phyloP scores from a whole-genome alignment of 495 filamentous ascomycete species.

The Glonium stellatum region DNA sequence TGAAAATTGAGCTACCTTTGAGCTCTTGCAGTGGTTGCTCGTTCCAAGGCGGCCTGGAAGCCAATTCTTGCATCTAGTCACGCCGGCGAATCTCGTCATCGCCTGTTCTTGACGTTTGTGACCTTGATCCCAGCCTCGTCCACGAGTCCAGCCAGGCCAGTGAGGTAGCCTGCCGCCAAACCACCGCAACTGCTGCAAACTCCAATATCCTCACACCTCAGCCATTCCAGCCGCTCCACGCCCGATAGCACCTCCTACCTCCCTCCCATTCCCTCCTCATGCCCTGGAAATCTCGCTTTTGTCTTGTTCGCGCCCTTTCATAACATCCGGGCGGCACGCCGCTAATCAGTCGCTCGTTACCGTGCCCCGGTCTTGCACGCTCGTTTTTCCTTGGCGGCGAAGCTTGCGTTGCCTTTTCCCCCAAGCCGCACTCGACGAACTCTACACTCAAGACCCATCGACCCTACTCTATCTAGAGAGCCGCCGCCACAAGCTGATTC shows the following conservation, averaged over 20 bases:
- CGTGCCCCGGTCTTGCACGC: not conserved
- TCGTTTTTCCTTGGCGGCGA: slow-evolving; percentile 5
- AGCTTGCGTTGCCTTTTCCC: slow-evolving; percentile 1
- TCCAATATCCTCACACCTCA: not conserved
- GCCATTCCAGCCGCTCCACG: not conserved
- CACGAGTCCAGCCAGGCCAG: not conserved
- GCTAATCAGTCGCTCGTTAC: not conserved
- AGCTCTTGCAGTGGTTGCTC: not conserved
- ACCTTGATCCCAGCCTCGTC: slow-evolving; percentile 2
- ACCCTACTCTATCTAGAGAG: not conserved
- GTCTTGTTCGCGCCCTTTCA: not conserved
- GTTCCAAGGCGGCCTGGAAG: too few species aligned
- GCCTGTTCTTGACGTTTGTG: not conserved
- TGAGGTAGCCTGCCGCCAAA: not conserved
- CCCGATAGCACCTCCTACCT: not conserved
- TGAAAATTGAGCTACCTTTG: not conserved
- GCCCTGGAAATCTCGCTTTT: not conserved
- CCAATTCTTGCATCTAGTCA: not conserved
- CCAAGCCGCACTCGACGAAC: not conserved
- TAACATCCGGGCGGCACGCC: not conserved
- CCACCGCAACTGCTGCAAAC: not conserved
- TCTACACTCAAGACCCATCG: not conserved
- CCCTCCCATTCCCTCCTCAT: not conserved
- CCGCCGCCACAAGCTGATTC: not conserved
- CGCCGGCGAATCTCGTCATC: not conserved